phyloP scores from a whole-genome alignment of 257 asterid genomes.

The Mitragyna speciosa region DNA sequence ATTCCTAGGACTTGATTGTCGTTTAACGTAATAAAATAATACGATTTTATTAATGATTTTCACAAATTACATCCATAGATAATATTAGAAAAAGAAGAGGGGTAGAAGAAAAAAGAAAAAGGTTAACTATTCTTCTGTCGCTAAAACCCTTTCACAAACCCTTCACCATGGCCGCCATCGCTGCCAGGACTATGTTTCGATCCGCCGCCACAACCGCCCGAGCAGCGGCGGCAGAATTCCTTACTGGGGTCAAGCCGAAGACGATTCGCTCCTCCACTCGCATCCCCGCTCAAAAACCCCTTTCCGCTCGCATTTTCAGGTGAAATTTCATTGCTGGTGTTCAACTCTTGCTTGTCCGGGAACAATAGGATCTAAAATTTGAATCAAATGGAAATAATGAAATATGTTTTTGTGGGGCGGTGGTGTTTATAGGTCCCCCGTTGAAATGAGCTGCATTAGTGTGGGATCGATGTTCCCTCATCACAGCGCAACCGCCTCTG shows the following conservation, averaged over 20 bases:
- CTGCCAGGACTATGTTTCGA: constrained; percentile 67
- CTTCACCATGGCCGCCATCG: constrained; percentile 54
- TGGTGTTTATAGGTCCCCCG: constrained; percentile 53
- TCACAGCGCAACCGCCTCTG: constrained; percentile 88
- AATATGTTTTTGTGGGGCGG: too few species aligned
- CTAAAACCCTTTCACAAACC: constrained; percentile 1
- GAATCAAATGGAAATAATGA: not conserved
- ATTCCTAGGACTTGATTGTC: too few species aligned
- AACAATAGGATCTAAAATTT: not conserved
- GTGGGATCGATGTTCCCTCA: constrained; percentile 78
- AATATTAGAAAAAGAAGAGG: not conserved
- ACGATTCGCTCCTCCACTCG: constrained; percentile 59
- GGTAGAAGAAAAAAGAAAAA: not conserved
- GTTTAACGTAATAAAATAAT: too few species aligned
- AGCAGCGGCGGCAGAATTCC: constrained; percentile 44
- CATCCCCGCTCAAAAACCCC: constrained; percentile 57
- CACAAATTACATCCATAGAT: too few species aligned
- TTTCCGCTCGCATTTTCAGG: constrained; percentile 78
- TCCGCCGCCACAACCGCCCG: constrained; percentile 54
- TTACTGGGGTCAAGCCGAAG: constrained; percentile 48
- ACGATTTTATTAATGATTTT: too few species aligned
- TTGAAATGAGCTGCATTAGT: constrained; percentile 65
- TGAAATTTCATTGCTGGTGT: constrained; percentile 16
- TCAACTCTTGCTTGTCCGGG: too few species aligned
- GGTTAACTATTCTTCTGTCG: not conserved